Evolutionary conservation across 805 yeast genomes (phyloP), one percentile per base, ranked within the genome.

Genomic region (Torulaspora delbrueckii): DNA sequence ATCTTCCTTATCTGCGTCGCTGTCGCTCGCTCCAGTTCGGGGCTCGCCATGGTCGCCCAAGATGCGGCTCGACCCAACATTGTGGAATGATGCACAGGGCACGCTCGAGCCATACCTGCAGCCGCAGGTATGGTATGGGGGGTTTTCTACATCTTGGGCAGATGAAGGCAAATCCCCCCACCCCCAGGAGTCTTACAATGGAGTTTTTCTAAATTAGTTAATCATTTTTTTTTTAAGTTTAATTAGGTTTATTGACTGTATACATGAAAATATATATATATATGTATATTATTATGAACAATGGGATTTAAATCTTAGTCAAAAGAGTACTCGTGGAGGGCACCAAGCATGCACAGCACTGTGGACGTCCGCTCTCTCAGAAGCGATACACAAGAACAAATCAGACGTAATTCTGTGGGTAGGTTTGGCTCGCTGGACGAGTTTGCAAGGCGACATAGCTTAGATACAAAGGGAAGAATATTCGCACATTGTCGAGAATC

Each of bases 381-480:
- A 18, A 31, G 35, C 28, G 49, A 60, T 41, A 59, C 65, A 4
- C 54, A 52, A n/a, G 57, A 58, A 40, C 66, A 63, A 47, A 49
- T 62, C 8, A 49, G 58, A 37, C 58, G 65, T 40, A 63, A 62
- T 34, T 47, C 54, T 22, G 49, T 37, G 4, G 58, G 60, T 2
- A 45, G 42, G 12, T 60, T 53, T 33, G 42, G 37, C 12, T 50
- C 46, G 35, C 43, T 60, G n/a, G 13, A 30, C 3, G 59, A 59
- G 28, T 57, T 60, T 40, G 56, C 57, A 3, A 39, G 47, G 13
- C 43, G 35, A 31, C 55, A 59, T 33, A 38, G 52, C 10, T 43
- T 58, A 7, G 42, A 52, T 13, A 48, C 47, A n/a, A 36, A 42
- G 9, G 57, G 55, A 23, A 53, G 53, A 24, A 41, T 45, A 2